Evolutionary conservation across 371 early-diverging fungal genomes (phyloP).

Genomic region (Ordospora colligata): DNA sequence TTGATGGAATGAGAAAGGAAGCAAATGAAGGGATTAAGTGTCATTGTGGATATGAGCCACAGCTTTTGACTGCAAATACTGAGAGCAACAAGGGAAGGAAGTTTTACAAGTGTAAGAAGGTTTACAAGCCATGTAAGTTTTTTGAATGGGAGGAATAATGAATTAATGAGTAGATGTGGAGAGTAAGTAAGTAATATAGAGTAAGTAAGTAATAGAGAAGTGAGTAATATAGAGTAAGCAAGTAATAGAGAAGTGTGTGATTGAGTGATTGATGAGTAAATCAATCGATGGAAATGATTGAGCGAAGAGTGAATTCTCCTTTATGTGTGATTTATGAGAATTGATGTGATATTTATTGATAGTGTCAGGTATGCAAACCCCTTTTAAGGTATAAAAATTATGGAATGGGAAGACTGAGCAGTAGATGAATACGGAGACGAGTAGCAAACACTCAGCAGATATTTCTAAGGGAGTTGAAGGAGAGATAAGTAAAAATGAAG

Average conservation of each 20-base stretch:
- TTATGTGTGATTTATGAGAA: not conserved
- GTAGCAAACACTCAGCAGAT: too few relatives aligned
- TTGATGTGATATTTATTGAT: not conserved
- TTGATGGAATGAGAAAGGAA: not conserved
- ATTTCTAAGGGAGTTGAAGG: too few relatives aligned
- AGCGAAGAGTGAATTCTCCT: not conserved
- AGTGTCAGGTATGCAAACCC: not conserved
- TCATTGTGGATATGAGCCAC: conserved; percentile 54
- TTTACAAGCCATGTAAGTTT: conserved; percentile 59
- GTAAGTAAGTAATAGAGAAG: too few relatives aligned
- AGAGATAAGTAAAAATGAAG: too few relatives aligned
- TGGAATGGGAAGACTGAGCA: not conserved
- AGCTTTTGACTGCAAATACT: conserved; percentile 48
- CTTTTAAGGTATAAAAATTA: conserved; percentile 11
- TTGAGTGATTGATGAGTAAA: too few relatives aligned
- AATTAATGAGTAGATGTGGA: too few relatives aligned
- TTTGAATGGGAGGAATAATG: conserved; percentile 58
- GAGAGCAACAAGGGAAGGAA: conserved; percentile 53
- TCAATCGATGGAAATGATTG: too few relatives aligned
- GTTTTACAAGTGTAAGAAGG: conserved; percentile 60
- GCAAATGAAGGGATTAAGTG: conserved; percentile 37
- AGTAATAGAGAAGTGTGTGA: too few relatives aligned
- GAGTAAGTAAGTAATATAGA: too few relatives aligned
- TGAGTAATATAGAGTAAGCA: too few relatives aligned
- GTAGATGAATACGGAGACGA: too few relatives aligned